Evolutionary conservation across 2,329 filamentous ascomycete species (phyloP).

Genomic region (Talaromyces sp.): DNA sequence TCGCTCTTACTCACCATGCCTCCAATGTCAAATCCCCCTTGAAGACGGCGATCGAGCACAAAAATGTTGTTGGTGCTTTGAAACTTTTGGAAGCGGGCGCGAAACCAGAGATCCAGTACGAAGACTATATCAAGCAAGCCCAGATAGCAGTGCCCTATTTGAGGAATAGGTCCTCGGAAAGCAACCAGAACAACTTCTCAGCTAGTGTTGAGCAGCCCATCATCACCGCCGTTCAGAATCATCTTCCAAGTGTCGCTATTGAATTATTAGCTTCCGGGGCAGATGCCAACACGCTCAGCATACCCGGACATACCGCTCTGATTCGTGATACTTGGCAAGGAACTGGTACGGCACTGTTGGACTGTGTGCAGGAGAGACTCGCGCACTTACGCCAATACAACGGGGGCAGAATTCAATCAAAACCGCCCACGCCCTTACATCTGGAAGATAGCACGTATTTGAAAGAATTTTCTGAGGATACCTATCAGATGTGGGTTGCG

Average conservation of each 20-base stretch:
- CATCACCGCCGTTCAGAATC: slow-evolving; percentile 52
- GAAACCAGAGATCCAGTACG: slow-evolving; percentile 55
- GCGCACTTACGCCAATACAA: slow-evolving; percentile 45
- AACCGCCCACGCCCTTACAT: slow-evolving; percentile 15
- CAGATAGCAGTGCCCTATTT: slow-evolving; percentile 1
- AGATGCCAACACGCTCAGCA: slow-evolving; percentile 58
- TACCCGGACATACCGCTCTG: slow-evolving; percentile 21
- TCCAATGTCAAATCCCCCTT: slow-evolving; percentile 44
- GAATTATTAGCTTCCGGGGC: slow-evolving; percentile 60
- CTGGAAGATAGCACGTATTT: slow-evolving; percentile 50
- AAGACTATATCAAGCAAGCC: slow-evolving; percentile 30
- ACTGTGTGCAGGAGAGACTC: slow-evolving; percentile 54
- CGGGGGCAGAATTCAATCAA: slow-evolving; percentile 22
- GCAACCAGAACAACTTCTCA: slow-evolving; percentile 48
- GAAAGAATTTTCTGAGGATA: slow-evolving; percentile 44
- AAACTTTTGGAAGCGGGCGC: slow-evolving; percentile 63
- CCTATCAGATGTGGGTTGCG: slow-evolving; percentile 57
- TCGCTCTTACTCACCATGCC: slow-evolving; percentile 40
- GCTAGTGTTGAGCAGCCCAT: slow-evolving; percentile 58
- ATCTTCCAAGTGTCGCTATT: slow-evolving; percentile 50
- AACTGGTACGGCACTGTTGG: slow-evolving; percentile 47
- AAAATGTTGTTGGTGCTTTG: slow-evolving; percentile 47
- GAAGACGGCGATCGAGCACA: slow-evolving; percentile 52
- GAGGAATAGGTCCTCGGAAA: slow-evolving; percentile 39
- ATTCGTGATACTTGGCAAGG: background rate